A percentile compares a stretch with the other conserved stretches of the same genome.
Conservation (phyloP, 169 alveolate genomes). For the Babesia ovis region DNA sequence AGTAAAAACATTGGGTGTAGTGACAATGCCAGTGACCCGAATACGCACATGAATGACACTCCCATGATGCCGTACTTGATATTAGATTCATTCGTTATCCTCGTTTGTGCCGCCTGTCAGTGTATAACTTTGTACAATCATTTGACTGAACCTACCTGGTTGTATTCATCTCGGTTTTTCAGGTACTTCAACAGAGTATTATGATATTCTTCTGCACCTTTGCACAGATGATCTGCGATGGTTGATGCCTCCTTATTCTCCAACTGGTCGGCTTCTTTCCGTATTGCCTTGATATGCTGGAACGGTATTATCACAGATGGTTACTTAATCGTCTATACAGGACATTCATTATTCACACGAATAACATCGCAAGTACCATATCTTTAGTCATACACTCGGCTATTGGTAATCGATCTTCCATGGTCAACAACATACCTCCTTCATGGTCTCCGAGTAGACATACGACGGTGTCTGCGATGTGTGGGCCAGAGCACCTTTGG, state of each 20-base stretch:
- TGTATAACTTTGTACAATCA: background rate
- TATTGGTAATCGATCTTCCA: too few relatives aligned
- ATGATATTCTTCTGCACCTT: background rate
- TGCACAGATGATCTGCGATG: background rate
- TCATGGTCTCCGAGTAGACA: conserved; percentile 17
- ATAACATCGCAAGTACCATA: too few relatives aligned
- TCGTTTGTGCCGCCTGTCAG: conserved; percentile 41
- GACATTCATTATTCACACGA: too few relatives aligned
- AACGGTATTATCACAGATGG: background rate
- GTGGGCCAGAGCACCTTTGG: background rate
- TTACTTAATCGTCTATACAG: too few relatives aligned
- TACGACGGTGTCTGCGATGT: conserved; percentile 19
- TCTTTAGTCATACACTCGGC: too few relatives aligned
- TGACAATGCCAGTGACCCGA: conserved; percentile 63
- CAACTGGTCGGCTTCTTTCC: background rate
- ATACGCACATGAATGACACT: conserved; percentile 50
- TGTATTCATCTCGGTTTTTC: conserved; percentile 5
- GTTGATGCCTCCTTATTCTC: background rate
- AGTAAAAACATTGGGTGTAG: conserved; percentile 50
- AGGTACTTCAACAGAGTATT: background rate
- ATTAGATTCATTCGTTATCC: conserved; percentile 30
- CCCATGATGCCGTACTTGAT: conserved; percentile 60
- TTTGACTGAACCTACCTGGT: conserved; percentile 9
- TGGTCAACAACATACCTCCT: conserved; percentile 16
- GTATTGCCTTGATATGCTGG: background rate